A percentile compares a stretch with the other conserved stretches of the same genome.
These are phyloP conservation scores for Phytophthora pini DNA, from an alignment of 352 stramenopile genomes.

Conservation along the genomic window DNA sequence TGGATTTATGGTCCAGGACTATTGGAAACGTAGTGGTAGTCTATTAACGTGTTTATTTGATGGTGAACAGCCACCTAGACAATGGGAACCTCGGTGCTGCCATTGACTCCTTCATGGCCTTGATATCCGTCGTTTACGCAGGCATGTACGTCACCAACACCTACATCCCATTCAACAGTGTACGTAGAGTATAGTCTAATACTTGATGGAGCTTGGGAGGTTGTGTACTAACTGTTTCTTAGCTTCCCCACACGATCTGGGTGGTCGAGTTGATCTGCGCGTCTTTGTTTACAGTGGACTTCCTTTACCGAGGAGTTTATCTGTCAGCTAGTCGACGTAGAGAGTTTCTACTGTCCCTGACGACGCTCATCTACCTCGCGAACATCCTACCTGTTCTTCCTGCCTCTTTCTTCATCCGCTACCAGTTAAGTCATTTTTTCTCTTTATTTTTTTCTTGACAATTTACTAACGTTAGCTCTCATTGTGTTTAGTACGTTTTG, in stretches of 20 bases:
- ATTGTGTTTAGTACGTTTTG: constrained; percentile 66
- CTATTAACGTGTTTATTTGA: constrained; percentile 6
- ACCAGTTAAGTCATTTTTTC: constrained; percentile 56
- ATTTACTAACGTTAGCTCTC: neutral
- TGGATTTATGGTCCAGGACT: neutral
- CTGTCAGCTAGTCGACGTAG: constrained; percentile 62
- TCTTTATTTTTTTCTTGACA: neutral
- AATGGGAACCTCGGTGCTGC: constrained; percentile 75
- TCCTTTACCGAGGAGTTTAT: constrained; percentile 75
- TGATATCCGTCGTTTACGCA: constrained; percentile 66
- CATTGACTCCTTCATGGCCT: constrained; percentile 67
- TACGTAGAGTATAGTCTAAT: constrained; percentile 22
- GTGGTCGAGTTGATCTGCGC: constrained; percentile 71
- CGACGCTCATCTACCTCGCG: constrained; percentile 58
- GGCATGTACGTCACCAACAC: constrained; percentile 80
- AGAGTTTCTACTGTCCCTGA: constrained; percentile 72
- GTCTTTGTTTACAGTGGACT: constrained; percentile 69
- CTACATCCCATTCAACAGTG: constrained; percentile 70
- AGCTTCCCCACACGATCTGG: constrained; percentile 80
- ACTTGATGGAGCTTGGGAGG: neutral
- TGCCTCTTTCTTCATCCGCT: constrained; percentile 71
- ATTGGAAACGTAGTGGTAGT: neutral
- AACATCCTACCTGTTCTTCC: constrained; percentile 82
- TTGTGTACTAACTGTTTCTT: constrained; percentile 10
- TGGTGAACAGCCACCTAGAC: constrained; percentile 66